A percentile compares a stretch with the other conserved stretches of the same genome.
Evolutionary conservation across 257 asterid species (phyloP).

Genomic region (Osmanthus fragrans): DNA sequence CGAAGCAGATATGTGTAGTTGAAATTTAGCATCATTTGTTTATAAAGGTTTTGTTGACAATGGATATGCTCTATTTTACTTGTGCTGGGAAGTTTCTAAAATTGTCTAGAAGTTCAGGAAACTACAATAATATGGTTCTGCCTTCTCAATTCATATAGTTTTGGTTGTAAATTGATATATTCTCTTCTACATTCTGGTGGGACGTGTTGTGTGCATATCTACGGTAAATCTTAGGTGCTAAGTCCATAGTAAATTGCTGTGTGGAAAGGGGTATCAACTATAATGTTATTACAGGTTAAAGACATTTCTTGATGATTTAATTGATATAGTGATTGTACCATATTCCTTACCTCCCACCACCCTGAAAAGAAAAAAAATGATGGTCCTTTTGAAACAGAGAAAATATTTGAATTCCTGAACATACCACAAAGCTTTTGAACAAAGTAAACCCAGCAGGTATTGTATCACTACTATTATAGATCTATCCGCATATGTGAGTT

Average conservation of each 20-base stretch:
- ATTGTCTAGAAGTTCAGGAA: neutral
- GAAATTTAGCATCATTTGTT: slow-evolving; percentile 3
- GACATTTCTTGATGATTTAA: neutral
- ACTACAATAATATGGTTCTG: neutral
- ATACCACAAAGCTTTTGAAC: neutral
- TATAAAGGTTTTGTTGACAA: slow-evolving; percentile 6
- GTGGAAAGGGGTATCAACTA: neutral
- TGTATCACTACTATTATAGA: neutral
- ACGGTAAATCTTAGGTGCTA: neutral
- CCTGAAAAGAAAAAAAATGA: neutral
- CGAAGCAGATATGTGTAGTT: neutral
- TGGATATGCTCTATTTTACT: slow-evolving; percentile 3
- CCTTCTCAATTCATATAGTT: neutral
- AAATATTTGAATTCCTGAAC: neutral
- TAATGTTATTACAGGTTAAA: neutral
- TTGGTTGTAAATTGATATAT: neutral
- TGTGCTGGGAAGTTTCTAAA: neutral
- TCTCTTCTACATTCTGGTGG: neutral
- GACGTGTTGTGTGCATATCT: neutral
- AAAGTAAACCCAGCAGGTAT: neutral
- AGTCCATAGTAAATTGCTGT: neutral
- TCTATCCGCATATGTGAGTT: slow-evolving; percentile 7
- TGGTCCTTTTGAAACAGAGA: neutral
- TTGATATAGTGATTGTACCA: neutral
- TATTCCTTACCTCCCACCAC: neutral